phyloP scores from a whole-genome alignment of 2,329 filamentous ascomycete genomes.

The Emergomyces pasteurianus region DNA sequence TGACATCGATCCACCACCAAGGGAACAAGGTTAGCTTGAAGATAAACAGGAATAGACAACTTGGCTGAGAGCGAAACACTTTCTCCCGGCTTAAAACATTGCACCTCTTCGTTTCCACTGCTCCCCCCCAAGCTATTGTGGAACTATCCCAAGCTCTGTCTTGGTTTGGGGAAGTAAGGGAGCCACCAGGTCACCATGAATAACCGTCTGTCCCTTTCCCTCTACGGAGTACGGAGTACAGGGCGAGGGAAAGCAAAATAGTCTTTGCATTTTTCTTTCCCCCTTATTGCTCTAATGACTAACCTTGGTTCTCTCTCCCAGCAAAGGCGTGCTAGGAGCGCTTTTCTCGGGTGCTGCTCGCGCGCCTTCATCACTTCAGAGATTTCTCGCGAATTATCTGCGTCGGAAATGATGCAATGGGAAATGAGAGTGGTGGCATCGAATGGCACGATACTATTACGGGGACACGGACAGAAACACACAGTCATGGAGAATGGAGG shows the following conservation, averaged over 20 bases:
- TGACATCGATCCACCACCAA: not conserved
- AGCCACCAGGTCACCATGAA: not conserved
- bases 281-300: not conserved
- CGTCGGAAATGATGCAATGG: constrained; percentile 9
- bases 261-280: not conserved
- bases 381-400: constrained; percentile 5
- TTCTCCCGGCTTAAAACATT: not conserved
- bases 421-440: constrained; percentile 7
- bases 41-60: not conserved
- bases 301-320: constrained; percentile 5
- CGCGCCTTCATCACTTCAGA: not conserved
- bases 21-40: not conserved
- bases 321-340: constrained; percentile 9
- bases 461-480: not conserved
- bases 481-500: not conserved
- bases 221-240: too few relatives aligned
- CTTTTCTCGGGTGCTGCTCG: not conserved
- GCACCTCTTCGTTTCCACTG: not conserved
- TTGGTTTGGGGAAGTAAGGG: not conserved
- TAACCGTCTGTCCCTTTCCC: not conserved
- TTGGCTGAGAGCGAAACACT: not conserved
- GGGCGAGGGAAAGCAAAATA: not conserved
- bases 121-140: not conserved
- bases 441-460: not conserved
- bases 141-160: not conserved